A percentile compares a stretch with the other conserved stretches of the same genome.
phyloP scores from a whole-genome alignment of 768 basidiomycete species.

The Hydnomerulius pinastri region DNA sequence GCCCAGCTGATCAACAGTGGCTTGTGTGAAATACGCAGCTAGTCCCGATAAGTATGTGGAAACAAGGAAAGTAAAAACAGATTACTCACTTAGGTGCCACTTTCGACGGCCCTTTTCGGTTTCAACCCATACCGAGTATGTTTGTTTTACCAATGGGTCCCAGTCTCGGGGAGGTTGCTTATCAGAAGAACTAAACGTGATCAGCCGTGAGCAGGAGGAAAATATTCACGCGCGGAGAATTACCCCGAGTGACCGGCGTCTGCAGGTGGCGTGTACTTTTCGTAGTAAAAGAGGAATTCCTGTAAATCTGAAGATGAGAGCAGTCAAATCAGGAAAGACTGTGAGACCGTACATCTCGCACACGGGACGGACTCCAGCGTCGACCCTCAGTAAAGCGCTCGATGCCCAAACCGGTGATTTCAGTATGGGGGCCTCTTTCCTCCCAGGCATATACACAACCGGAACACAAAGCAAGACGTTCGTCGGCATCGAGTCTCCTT shows the following conservation, averaged over 20 bases:
- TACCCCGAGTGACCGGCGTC: constrained; percentile 48
- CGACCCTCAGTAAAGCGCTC: constrained; percentile 85
- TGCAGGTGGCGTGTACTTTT: constrained; percentile 58
- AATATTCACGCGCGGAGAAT: constrained; percentile 11
- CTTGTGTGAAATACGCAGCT: constrained; percentile 86
- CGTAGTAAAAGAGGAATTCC: constrained; percentile 88
- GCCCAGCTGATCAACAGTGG: constrained; percentile 67
- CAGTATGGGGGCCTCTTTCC: constrained; percentile 71
- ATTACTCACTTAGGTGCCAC: constrained; percentile 77
- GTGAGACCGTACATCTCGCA: constrained; percentile 64
- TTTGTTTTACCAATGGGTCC: constrained; percentile 79
- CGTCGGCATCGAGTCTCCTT: constrained; percentile 75
- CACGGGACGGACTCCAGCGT: constrained; percentile 81
- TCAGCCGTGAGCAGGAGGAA: constrained; percentile 7
- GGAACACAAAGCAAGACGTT: constrained; percentile 55
- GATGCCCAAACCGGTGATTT: constrained; percentile 78
- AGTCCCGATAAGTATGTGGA: constrained; percentile 24
- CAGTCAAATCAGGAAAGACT: background rate
- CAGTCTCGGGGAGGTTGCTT: constrained; percentile 59
- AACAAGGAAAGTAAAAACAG: background rate
- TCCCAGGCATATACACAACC: constrained; percentile 64
- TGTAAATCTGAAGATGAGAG: constrained; percentile 33
- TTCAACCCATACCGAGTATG: constrained; percentile 78
- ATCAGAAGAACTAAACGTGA: constrained; percentile 37
- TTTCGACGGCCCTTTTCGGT: constrained; percentile 67